Evolutionary conservation across 1,284 basidiomycete genomes (phyloP).

Genomic region (Leccinum proximum): DNA sequence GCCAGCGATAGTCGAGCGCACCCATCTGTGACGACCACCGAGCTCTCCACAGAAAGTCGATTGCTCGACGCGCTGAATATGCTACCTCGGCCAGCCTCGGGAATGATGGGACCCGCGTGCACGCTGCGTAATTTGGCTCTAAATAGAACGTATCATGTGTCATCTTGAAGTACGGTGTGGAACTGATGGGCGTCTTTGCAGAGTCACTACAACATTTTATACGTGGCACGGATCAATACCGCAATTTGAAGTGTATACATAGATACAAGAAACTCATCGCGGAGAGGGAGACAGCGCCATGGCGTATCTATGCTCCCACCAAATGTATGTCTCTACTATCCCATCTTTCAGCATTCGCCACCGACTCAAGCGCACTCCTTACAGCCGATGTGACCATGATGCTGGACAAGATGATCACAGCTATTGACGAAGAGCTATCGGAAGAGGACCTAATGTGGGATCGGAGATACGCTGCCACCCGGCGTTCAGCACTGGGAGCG

Average conservation of each 20-base stretch:
- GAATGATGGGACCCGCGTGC: constrained; percentile 24
- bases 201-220: constrained; percentile 10
- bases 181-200: constrained; percentile 10
- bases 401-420: constrained; percentile 26
- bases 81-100: constrained; percentile 11
- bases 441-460: constrained; percentile 16
- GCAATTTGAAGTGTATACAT: constrained; percentile 17
- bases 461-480: constrained; percentile 10
- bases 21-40: background rate
- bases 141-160: constrained; percentile 7
- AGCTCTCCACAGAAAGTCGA: background rate
- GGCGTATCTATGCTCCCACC: constrained; percentile 19
- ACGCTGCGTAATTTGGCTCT: constrained; percentile 19
- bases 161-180: too few relatives aligned
- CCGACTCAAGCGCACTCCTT: background rate
- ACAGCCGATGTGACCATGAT: constrained; percentile 18
- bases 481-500: background rate
- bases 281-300: constrained; percentile 14
- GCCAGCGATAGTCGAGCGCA: background rate
- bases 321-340: constrained; percentile 10
- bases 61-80: background rate
- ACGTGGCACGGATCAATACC: constrained; percentile 8
- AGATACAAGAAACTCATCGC: constrained; percentile 17
- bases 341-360: background rate
- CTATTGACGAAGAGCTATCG: constrained; percentile 20